These are phyloP conservation scores for Arctium minus DNA, from an alignment of 129 eudicot species.

Conservation along the genomic window DNA sequence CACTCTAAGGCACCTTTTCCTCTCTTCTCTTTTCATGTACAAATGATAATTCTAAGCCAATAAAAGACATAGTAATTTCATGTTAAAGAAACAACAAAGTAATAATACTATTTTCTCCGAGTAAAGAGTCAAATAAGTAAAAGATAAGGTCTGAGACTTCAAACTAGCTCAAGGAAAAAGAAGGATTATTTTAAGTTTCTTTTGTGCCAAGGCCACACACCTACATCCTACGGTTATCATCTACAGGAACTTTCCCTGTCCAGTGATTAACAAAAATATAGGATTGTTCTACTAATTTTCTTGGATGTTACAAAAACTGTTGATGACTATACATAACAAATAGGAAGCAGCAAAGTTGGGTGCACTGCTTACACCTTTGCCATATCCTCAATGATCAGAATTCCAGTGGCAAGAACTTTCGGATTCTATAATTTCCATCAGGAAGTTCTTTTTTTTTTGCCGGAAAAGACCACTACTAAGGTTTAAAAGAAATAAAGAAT, in stretches of 20 bases:
- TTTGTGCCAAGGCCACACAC: neutral
- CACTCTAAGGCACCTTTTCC: no score
- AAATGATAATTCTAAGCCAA: no score
- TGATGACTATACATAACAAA: no score
- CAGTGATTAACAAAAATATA: neutral
- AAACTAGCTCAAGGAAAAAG: neutral
- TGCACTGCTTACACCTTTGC: neutral
- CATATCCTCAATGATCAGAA: neutral
- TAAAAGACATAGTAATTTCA: no score
- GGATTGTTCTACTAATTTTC: neutral
- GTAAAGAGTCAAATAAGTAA: no score
- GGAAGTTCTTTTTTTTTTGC: neutral
- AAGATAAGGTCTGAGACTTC: no score
- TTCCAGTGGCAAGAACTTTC: neutral
- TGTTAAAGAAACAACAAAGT: no score
- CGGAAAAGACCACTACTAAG: neutral
- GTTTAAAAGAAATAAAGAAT: no score
- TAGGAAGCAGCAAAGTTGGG: neutral
- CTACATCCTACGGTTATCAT: neutral
- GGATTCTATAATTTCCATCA: neutral
- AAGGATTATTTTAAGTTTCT: neutral
- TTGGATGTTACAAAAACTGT: neutral
- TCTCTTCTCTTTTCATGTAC: no score
- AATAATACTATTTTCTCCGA: no score
- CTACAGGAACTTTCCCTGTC: neutral